These are phyloP conservation scores for Xenoacremonium recifei DNA, from an alignment of 2,329 filamentous ascomycete species.

Conservation along the genomic window DNA sequence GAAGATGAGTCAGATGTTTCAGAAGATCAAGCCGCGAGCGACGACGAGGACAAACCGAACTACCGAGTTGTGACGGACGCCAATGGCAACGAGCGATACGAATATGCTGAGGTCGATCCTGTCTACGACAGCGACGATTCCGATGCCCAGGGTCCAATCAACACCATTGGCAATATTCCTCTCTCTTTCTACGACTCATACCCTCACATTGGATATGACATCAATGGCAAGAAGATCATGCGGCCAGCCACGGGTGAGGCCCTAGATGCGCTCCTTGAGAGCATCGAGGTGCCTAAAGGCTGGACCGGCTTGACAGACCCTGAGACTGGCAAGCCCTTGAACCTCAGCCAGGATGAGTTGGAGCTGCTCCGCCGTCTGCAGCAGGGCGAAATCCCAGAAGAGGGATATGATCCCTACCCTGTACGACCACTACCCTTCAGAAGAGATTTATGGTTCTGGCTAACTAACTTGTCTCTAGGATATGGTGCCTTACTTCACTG, in stretches of 20 bases:
- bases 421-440: constrained; percentile 44
- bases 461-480: constrained; percentile 47
- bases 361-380: constrained; percentile 87
- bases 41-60: constrained; percentile 35
- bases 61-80: constrained; percentile 71
- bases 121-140: constrained; percentile 96
- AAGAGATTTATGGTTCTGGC: neutral
- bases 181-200: constrained; percentile 96
- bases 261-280: constrained; percentile 88
- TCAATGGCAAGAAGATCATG: constrained; percentile 98
- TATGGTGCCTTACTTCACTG: constrained; percentile 91
- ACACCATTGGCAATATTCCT: constrained; percentile 95
- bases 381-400: constrained; percentile 81
- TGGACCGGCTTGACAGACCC: constrained; percentile 97
- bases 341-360: constrained; percentile 83
- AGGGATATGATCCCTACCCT: constrained; percentile 90
- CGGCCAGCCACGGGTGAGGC: constrained; percentile 92
- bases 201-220: constrained; percentile 97
- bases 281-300: constrained; percentile 93
- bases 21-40: constrained; percentile 25
- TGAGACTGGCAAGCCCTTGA: constrained; percentile 86
- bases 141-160: constrained; percentile 73
- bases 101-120: constrained; percentile 91
- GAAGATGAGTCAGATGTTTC: constrained; percentile 17
- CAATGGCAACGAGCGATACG: constrained; percentile 85